Evolutionary conservation across 805 yeast species (phyloP).

Genomic region (Kazachstania bromeliacearum): DNA sequence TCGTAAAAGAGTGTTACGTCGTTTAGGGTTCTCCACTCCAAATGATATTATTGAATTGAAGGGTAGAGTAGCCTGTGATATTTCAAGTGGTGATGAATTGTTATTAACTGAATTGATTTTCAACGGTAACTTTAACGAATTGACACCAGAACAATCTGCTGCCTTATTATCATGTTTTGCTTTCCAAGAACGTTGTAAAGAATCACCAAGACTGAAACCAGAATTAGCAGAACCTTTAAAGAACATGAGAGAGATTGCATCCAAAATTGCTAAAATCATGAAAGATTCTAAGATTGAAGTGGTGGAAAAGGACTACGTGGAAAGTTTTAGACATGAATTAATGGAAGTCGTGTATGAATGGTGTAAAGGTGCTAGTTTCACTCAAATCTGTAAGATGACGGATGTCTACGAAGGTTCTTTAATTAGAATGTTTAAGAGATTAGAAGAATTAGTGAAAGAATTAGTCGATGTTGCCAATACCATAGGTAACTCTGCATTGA

Average conservation of each 20-base stretch:
- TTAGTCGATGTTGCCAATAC: slow-evolving; percentile 86
- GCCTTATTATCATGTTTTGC: slow-evolving; percentile 90
- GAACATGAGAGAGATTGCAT: slow-evolving; percentile 83
- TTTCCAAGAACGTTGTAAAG: slow-evolving; percentile 92
- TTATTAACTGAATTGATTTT: slow-evolving; percentile 84
- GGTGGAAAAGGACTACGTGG: slow-evolving; percentile 86
- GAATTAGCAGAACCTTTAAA: slow-evolving; percentile 90
- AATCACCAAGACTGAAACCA: slow-evolving; percentile 73
- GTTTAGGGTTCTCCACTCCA: slow-evolving; percentile 81
- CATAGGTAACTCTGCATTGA: slow-evolving; percentile 81
- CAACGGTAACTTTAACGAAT: slow-evolving; percentile 88
- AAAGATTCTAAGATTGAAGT: slow-evolving; percentile 85
- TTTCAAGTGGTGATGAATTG: slow-evolving; percentile 79
- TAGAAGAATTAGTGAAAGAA: slow-evolving; percentile 89
- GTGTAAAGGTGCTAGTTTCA: slow-evolving; percentile 94
- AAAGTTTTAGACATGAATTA: slow-evolving; percentile 80
- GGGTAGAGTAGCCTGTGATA: slow-evolving; percentile 97
- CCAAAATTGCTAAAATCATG: slow-evolving; percentile 78
- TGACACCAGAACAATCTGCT: slow-evolving; percentile 85
- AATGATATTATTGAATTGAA: slow-evolving; percentile 88
- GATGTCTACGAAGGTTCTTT: slow-evolving; percentile 96
- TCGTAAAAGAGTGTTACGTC: slow-evolving; percentile 84
- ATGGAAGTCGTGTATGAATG: slow-evolving; percentile 96
- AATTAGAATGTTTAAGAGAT: slow-evolving; percentile 86
- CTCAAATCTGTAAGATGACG: slow-evolving; percentile 97